These are phyloP conservation scores for Berberis thunbergii DNA, from an alignment of 164 flowering plant genomes.

Conservation along the genomic window DNA sequence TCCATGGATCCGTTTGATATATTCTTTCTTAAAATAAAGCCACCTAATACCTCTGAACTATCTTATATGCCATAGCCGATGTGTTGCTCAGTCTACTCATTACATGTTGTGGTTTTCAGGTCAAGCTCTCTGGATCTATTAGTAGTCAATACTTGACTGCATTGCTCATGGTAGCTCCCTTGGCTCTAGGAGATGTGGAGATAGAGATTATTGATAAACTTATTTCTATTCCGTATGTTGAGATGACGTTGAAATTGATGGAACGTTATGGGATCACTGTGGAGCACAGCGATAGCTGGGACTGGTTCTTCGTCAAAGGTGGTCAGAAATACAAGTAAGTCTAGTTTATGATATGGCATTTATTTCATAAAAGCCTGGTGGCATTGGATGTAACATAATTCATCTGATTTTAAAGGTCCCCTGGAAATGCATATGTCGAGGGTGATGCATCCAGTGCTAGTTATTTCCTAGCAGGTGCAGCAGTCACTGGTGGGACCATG, in stretches of 20 bases:
- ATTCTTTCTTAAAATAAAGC: too few relatives aligned
- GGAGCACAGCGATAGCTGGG: constrained; percentile 79
- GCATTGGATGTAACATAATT: background rate
- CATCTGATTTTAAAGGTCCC: constrained; percentile 46
- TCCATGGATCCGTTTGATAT: too few relatives aligned
- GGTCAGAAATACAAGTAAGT: constrained; percentile 94
- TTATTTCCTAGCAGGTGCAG: constrained; percentile 98
- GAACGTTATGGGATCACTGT: constrained; percentile 80
- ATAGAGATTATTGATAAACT: constrained; percentile 89
- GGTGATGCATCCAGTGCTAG: constrained; percentile 99
- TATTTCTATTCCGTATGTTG: constrained; percentile 94
- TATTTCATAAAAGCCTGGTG: background rate
- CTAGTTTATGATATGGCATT: background rate
- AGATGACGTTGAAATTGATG: constrained; percentile 97
- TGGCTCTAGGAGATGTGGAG: constrained; percentile 92
- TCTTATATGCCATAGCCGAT: too few relatives aligned
- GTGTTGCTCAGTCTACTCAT: background rate
- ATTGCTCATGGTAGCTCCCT: constrained; percentile 95
- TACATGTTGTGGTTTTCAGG: constrained; percentile 37
- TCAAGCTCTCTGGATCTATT: constrained; percentile 86
- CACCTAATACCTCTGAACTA: too few relatives aligned
- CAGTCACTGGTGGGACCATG: constrained; percentile 93
- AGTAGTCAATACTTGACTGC: constrained; percentile 98
- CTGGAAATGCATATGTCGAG: constrained; percentile 91
- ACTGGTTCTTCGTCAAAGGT: constrained; percentile 66